phyloP scores from a whole-genome alignment of 306 rosid species.

The Prunus mume region DNA sequence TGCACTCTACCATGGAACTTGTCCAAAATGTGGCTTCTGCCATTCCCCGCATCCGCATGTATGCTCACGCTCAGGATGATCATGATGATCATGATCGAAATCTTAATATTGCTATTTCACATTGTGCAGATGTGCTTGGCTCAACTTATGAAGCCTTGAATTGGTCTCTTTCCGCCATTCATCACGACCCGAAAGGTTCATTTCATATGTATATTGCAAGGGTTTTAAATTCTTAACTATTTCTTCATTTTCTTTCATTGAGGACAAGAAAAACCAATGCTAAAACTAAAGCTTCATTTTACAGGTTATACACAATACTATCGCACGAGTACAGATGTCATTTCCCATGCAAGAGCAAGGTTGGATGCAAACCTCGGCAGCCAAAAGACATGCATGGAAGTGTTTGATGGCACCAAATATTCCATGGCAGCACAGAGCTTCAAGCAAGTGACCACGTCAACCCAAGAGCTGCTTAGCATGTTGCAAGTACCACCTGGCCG shows the following conservation, averaged over 20 bases:
- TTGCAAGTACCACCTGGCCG: not conserved
- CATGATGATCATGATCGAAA: not conserved
- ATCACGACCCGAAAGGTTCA: not conserved
- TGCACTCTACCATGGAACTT: slow-evolving; percentile 12
- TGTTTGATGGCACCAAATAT: not conserved
- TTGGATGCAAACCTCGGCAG: not conserved
- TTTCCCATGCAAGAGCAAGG: slow-evolving; percentile 4
- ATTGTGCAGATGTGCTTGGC: not conserved
- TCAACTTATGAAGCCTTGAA: not conserved
- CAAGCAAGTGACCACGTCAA: not conserved
- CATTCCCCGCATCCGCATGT: not conserved
- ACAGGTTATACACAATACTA: not conserved
- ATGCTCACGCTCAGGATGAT: not conserved
- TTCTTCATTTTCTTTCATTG: not conserved
- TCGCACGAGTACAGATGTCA: not conserved
- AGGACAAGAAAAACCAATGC: too few relatives aligned
- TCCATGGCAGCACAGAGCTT: not conserved
- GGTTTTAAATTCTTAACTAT: not conserved
- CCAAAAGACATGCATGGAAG: slow-evolving; percentile 3
- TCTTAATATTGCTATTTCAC: not conserved
- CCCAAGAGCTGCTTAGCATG: not conserved
- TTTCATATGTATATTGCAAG: too few relatives aligned
- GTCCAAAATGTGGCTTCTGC: not conserved
- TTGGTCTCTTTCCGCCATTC: slow-evolving; percentile 4
- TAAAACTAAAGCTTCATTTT: too few relatives aligned